Base-by-base conservation (phyloP, 1,284 basidiomycete species). In the Cutaneotrichosporon mucoides region DNA sequence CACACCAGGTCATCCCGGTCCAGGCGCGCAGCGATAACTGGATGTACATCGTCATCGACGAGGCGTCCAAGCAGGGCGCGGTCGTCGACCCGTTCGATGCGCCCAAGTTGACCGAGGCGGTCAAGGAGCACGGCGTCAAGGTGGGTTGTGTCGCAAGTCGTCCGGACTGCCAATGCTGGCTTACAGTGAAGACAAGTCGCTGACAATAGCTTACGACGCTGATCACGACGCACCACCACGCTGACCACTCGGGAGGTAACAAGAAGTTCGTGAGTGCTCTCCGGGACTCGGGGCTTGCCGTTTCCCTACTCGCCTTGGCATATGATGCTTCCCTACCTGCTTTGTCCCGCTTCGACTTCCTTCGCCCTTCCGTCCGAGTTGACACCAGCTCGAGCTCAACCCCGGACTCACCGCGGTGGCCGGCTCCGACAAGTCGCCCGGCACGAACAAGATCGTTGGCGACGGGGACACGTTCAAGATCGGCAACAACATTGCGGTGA, bases 221-320 rank as follows among this genome's bases (percentile, higher is more conserved):
- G 43, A 83, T 95, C 65, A 93, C 90, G 10, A 95, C 92, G 0
- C 91, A 94, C 77, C 90, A 92, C 78, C 92, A 94, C 76, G 69
- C 81, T 64, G 94, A 98, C 79, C 94, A 98, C 76, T 88, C 88
- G 59, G 93, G 93, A 9, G 92, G 92, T 11, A 90, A 90, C 73
- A 69, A 82, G 67, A 83, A 84, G n/a, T 79, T 86, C 66, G 75
- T 78, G 65, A 61, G 72, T 66, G 11, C 38, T 40, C 8, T 9
- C 38, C 9, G 12, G 12, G 12, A 40, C 9, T 40, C 9, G 12
- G 8, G 8, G 24, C 24, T 24, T 24, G 24, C 24, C 24, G 24
- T 24, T 24, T 24, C 24, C 24, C 24, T 24, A 24, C 24, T 24
- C 24, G 24, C 24, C 24, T 24, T 24, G 24, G 24, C 24, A 24